A percentile compares a stretch with the other conserved stretches of the same genome.
These are phyloP conservation scores for Diaporthe ampelina DNA, from an alignment of 2,329 filamentous ascomycete genomes.

Conservation along the genomic window DNA sequence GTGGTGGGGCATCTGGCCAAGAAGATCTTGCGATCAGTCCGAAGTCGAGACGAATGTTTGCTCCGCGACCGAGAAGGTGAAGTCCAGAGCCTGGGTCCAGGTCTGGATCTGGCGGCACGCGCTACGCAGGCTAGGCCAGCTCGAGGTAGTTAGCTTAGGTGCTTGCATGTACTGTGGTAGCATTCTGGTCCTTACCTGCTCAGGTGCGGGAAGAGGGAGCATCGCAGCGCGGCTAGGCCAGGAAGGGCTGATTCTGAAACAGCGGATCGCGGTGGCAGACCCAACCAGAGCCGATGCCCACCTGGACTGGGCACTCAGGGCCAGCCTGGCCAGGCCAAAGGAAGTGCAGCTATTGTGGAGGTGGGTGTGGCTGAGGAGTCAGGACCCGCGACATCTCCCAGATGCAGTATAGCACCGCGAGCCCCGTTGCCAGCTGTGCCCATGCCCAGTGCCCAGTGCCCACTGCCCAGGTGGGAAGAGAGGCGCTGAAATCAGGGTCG, in stretches of 20 bases:
- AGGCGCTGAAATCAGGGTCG: conserved; percentile 15
- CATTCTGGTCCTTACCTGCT: background rate
- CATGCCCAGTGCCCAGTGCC: conserved; percentile 15
- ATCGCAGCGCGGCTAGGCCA: conserved; percentile 28
- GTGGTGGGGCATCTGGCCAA: conserved; percentile 17
- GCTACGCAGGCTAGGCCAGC: conserved; percentile 4
- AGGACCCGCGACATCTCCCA: conserved; percentile 17
- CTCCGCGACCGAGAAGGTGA: conserved; percentile 24
- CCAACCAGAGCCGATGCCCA: conserved; percentile 20
- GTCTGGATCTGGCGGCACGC: conserved; percentile 29
- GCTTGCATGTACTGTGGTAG: background rate
- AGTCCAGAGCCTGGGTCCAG: conserved; percentile 22
- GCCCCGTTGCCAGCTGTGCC: conserved; percentile 14
- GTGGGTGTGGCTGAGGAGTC: conserved; percentile 32
- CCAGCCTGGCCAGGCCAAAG: background rate
- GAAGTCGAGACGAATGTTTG: conserved; percentile 27
- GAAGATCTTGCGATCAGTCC: conserved; percentile 27
- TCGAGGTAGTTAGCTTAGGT: conserved; percentile 1
- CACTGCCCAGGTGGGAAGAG: background rate
- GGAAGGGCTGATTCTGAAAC: conserved; percentile 39
- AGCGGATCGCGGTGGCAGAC: conserved; percentile 35
- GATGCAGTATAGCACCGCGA: conserved; percentile 30
- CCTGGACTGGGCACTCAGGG: background rate
- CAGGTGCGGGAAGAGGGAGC: conserved; percentile 23
- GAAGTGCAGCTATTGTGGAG: conserved; percentile 19